phyloP scores from a whole-genome alignment of 257 asterid genomes.

The Solanum clarkiae region DNA sequence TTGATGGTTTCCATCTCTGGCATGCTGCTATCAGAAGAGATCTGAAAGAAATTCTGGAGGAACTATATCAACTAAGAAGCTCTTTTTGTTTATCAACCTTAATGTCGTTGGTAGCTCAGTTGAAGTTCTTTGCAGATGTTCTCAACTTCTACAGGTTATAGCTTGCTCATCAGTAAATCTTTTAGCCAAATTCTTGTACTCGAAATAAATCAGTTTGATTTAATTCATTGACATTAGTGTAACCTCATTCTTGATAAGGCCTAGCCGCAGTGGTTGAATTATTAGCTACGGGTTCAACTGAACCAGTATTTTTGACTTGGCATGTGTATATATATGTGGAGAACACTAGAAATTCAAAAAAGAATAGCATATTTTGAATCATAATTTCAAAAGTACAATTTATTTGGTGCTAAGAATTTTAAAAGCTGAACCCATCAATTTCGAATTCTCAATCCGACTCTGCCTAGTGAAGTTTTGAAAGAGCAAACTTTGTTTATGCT shows the following conservation, averaged over 20 bases:
- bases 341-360: background rate
- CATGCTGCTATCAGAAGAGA: constrained; percentile 60
- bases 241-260: background rate
- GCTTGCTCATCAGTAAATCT: background rate
- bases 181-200: background rate
- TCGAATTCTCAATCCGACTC: background rate
- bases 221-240: background rate
- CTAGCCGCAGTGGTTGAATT: background rate
- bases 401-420: background rate
- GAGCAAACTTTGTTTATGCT: background rate
- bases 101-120: constrained; percentile 45
- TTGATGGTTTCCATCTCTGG: constrained; percentile 54
- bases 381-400: background rate
- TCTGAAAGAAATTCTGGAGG: constrained; percentile 33
- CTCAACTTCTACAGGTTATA: constrained; percentile 65
- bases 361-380: background rate
- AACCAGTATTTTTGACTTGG: background rate
- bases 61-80: constrained; percentile 40
- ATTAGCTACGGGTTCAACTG: background rate
- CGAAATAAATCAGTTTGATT: background rate
- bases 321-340: background rate
- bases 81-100: constrained; percentile 36
- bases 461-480: background rate
- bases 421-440: background rate
- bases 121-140: constrained; percentile 56